These are phyloP conservation scores for Aspergillus floridensis DNA, from an alignment of 2,329 filamentous ascomycete genomes.

Conservation along the genomic window DNA sequence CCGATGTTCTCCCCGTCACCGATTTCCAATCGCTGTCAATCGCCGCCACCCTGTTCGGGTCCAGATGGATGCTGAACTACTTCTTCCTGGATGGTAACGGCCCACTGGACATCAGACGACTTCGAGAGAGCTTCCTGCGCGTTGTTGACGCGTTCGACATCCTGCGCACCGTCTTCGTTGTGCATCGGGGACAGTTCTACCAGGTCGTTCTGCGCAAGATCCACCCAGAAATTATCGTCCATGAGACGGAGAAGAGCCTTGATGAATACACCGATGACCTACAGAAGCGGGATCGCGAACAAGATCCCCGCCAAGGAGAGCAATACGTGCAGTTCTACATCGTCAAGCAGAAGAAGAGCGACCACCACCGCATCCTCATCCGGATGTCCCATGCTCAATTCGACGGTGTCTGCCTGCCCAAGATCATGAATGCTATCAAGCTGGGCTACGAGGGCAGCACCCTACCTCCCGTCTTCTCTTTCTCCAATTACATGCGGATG, in stretches of 20 bases:
- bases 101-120: slow-evolving; percentile 49
- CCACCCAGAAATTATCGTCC: slow-evolving; percentile 50
- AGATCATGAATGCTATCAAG: slow-evolving; percentile 61
- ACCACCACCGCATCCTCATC: slow-evolving; percentile 52
- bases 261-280: slow-evolving; percentile 54
- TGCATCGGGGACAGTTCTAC: slow-evolving; percentile 50
- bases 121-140: slow-evolving; percentile 43
- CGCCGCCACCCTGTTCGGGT: slow-evolving; percentile 37
- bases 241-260: slow-evolving; percentile 53
- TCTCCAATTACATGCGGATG: slow-evolving; percentile 47
- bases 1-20: slow-evolving; percentile 57
- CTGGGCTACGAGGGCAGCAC: slow-evolving; percentile 50
- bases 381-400: slow-evolving; percentile 69
- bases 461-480: slow-evolving; percentile 42
- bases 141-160: slow-evolving; percentile 63
- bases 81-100: slow-evolving; percentile 57
- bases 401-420: slow-evolving; percentile 64
- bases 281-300: slow-evolving; percentile 56
- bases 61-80: slow-evolving; percentile 47
- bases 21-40: slow-evolving; percentile 45
- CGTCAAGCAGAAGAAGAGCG: slow-evolving; percentile 42
- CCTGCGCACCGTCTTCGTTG: slow-evolving; percentile 63
- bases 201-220: slow-evolving; percentile 60
- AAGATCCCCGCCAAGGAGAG: slow-evolving; percentile 57
- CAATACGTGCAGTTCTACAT: slow-evolving; percentile 61